phyloP scores from a whole-genome alignment of 1,284 basidiomycete genomes.

The Leccinum proximum region DNA sequence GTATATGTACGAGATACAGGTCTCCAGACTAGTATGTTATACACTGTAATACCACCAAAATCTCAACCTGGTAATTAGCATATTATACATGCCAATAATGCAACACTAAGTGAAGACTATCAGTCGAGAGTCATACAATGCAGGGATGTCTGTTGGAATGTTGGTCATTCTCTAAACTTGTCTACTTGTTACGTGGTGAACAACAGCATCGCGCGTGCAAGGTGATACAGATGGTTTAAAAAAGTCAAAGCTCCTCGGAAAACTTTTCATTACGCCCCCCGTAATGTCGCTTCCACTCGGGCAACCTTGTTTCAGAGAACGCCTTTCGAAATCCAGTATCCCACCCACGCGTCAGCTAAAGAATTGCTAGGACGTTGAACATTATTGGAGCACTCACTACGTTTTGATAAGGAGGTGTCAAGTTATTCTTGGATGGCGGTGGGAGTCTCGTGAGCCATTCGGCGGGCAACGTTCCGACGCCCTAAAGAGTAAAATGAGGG shows the following conservation, averaged over 20 bases:
- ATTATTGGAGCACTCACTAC: conserved; percentile 13
- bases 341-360: conserved; percentile 16
- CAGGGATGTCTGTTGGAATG: too few species aligned
- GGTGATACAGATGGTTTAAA: background rate
- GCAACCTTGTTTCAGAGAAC: background rate
- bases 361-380: background rate
- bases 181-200: background rate
- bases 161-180: background rate
- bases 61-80: too few species aligned
- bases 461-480: background rate
- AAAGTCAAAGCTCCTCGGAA: background rate
- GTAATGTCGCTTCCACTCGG: background rate
- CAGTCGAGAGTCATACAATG: too few species aligned
- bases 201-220: background rate
- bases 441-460: background rate
- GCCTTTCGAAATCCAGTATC: conserved; percentile 18
- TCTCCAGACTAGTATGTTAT: conserved; percentile 4
- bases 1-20: too few species aligned
- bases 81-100: too few species aligned
- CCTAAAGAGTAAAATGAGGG: background rate
- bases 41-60: too few species aligned
- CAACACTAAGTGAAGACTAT: too few species aligned
- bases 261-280: background rate
- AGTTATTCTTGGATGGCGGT: conserved; percentile 18
- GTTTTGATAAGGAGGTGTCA: conserved; percentile 19